Conservation (phyloP, 495 filamentous ascomycete genomes). For the Peziza echinospora region DNA sequence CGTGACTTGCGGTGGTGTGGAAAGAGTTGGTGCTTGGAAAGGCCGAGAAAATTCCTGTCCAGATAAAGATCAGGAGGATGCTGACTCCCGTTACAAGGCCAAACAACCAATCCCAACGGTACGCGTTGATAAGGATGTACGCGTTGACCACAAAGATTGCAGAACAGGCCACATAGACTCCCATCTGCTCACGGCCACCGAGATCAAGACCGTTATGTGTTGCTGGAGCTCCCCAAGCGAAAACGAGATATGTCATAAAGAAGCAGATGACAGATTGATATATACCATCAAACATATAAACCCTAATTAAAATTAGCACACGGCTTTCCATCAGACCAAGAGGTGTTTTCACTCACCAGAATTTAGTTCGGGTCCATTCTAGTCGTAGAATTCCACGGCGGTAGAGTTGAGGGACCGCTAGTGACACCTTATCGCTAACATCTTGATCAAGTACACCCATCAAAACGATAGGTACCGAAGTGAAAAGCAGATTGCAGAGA, state of each 20-base stretch:
- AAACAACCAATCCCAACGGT: constrained; percentile 94
- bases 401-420: constrained; percentile 89
- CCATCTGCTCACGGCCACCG: constrained; percentile 57
- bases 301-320: too few relatives aligned
- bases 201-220: constrained; percentile 48
- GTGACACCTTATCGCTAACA: constrained; percentile 77
- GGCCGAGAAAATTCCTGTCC: constrained; percentile 81
- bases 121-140: constrained; percentile 90
- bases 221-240: constrained; percentile 41
- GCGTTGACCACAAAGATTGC: constrained; percentile 70
- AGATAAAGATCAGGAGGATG: constrained; percentile 76
- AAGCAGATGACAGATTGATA: constrained; percentile 88
- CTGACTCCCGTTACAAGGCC: constrained; percentile 59
- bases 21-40: constrained; percentile 43
- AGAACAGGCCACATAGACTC: constrained; percentile 56
- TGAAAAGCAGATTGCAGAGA: constrained; percentile 90
- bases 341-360: constrained; percentile 67
- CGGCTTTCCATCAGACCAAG: too few relatives aligned
- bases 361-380: constrained; percentile 93
- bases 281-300: constrained; percentile 85
- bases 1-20: constrained; percentile 54
- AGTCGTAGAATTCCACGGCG: constrained; percentile 85
- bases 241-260: constrained; percentile 76
- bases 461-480: constrained; percentile 82
- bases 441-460: constrained; percentile 98